These are phyloP conservation scores for Silene uniflora DNA, from an alignment of 148 eudicot genomes.

Conservation along the genomic window DNA sequence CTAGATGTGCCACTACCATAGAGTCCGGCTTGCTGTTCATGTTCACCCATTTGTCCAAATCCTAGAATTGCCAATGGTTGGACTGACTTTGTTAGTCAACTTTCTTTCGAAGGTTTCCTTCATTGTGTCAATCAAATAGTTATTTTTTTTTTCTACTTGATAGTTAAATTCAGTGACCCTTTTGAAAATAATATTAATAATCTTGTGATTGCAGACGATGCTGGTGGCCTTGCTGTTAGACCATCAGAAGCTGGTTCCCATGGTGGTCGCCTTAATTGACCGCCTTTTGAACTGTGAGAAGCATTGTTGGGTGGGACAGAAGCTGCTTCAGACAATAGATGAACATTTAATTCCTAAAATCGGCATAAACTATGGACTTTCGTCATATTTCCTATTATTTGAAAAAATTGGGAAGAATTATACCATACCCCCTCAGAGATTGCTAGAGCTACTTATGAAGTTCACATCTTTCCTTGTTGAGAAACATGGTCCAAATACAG, in stretches of 20 bases:
- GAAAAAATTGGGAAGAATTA: slow-evolving; percentile 72
- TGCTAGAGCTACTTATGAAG: slow-evolving; percentile 64
- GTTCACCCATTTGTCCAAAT: too few relatives aligned
- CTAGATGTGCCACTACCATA: too few relatives aligned
- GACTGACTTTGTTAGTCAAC: too few relatives aligned
- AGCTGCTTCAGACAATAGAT: slow-evolving; percentile 75
- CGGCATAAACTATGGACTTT: slow-evolving; percentile 48
- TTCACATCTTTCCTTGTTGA: slow-evolving; percentile 56
- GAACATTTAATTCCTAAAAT: slow-evolving; percentile 67
- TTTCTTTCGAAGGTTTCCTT: background rate
- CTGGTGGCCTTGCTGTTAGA: slow-evolving; percentile 59
- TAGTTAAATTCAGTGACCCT: background rate
- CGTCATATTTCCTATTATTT: slow-evolving; percentile 68
- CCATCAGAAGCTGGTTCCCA: slow-evolving; percentile 72
- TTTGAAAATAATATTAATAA: background rate
- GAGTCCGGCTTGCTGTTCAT: too few relatives aligned
- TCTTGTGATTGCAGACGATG: slow-evolving; percentile 50
- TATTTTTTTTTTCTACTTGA: background rate
- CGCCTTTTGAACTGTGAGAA: slow-evolving; percentile 67
- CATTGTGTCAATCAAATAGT: background rate
- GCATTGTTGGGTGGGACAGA: slow-evolving; percentile 79
- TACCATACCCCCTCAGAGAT: slow-evolving; percentile 62
- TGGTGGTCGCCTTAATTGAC: slow-evolving; percentile 58
- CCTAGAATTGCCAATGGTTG: too few relatives aligned
- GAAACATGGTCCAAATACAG: slow-evolving; percentile 79